phyloP scores from a whole-genome alignment of 352 stramenopile genomes.

The Phytophthora capsici region DNA sequence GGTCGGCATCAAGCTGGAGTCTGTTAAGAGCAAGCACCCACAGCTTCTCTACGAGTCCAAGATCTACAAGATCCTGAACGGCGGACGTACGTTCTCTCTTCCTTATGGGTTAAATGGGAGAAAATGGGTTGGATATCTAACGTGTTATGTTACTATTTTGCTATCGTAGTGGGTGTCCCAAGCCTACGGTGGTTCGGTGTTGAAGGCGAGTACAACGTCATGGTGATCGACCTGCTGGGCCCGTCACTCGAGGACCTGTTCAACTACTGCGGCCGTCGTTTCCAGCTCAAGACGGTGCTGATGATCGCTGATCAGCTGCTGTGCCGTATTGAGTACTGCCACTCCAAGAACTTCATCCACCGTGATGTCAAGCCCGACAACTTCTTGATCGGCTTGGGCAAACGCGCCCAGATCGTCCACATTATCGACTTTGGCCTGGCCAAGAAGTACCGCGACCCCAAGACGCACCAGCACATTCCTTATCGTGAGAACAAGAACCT shows the following conservation, averaged over 20 bases:
- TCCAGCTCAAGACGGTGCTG: constrained; percentile 96
- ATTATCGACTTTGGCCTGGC: constrained; percentile 92
- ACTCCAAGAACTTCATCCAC: constrained; percentile 92
- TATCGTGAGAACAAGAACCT: constrained; percentile 93
- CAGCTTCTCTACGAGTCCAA: constrained; percentile 99
- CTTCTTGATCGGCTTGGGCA: constrained; percentile 90
- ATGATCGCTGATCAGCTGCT: constrained; percentile 93
- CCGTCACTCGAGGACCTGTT: constrained; percentile 93
- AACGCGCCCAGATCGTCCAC: constrained; percentile 86
- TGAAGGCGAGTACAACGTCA: constrained; percentile 99
- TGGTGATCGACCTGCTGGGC: constrained; percentile 99
- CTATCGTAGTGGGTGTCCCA: constrained; percentile 94
- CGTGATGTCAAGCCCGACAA: constrained; percentile 92
- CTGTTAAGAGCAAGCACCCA: constrained; percentile 97
- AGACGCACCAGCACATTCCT: constrained; percentile 91
- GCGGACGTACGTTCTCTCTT: constrained; percentile 90
- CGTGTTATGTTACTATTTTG: constrained; percentile 23
- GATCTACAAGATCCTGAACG: constrained; percentile 99
- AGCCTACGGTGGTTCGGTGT: constrained; percentile 99
- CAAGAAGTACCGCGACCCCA: constrained; percentile 91
- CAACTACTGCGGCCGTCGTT: constrained; percentile 89
- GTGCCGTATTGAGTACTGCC: constrained; percentile 87
- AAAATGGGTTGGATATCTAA: constrained; percentile 4
- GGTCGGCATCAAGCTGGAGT: constrained; percentile 99
- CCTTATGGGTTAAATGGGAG: too few species aligned